Conservation (phyloP, 257 asterid species). For the Solanum peruvianum region DNA sequence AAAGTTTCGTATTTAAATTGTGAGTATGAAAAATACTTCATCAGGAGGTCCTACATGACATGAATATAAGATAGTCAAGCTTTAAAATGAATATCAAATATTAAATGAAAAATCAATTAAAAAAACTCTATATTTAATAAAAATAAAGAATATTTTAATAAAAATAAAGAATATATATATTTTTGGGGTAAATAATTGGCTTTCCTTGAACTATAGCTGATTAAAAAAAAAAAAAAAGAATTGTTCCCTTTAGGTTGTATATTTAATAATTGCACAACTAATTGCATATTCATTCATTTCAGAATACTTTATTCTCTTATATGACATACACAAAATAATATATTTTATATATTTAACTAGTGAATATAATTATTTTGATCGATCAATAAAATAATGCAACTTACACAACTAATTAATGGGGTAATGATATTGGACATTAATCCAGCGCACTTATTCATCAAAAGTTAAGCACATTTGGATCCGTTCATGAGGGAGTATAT, state of each 20-base stretch:
- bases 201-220: not conserved
- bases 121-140: too few species aligned
- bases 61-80: too few species aligned
- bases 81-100: not conserved
- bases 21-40: too few species aligned
- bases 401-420: not conserved
- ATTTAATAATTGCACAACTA: not conserved
- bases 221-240: not conserved
- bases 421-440: not conserved
- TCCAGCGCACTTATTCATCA: not conserved
- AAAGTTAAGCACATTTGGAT: not conserved
- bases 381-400: not conserved
- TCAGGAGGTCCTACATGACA: fast-evolving
- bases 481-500: too few species aligned
- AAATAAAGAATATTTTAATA: too few species aligned
- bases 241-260: not conserved
- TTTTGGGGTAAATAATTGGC: not conserved
- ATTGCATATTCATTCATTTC: not conserved
- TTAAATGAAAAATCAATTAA: not conserved
- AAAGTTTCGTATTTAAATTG: fast-evolving
- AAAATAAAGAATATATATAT: not conserved
- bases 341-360: too few species aligned
- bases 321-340: not conserved
- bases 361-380: not conserved
- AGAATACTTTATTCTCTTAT: too few species aligned